Evolutionary conservation across 2,329 filamentous ascomycete species (phyloP).

Genomic region (Monosporascus cannonballus): DNA sequence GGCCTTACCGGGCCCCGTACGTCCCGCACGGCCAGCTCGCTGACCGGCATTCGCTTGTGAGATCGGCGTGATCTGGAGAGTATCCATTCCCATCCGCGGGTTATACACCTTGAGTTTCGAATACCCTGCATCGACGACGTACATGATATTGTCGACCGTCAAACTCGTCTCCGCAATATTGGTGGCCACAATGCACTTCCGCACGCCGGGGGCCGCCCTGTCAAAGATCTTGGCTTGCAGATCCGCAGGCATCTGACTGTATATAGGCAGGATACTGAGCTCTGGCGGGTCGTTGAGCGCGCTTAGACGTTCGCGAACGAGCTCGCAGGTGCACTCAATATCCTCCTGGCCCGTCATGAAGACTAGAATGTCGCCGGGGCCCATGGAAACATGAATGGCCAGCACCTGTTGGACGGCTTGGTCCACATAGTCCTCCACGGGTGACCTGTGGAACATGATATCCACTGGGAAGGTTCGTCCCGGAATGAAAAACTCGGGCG

Average conservation of each 20-base stretch:
- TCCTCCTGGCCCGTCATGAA: constrained; percentile 99
- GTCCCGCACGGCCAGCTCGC: constrained; percentile 84
- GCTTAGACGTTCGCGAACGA: constrained; percentile 80
- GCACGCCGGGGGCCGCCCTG: constrained; percentile 77
- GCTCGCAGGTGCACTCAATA: constrained; percentile 92
- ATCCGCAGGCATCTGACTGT: constrained; percentile 99
- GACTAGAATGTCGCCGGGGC: constrained; percentile 85
- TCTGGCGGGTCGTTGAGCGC: constrained; percentile 92
- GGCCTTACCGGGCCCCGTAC: constrained; percentile 91
- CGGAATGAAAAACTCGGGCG: constrained; percentile 93
- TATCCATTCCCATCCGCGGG: constrained; percentile 98
- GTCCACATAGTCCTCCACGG: constrained; percentile 96
- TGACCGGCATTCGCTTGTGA: constrained; percentile 95
- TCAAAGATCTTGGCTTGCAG: constrained; percentile 98
- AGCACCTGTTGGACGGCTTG: constrained; percentile 93
- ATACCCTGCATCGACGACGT: constrained; percentile 92
- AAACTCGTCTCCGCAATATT: constrained; percentile 98
- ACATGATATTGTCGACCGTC: constrained; percentile 98
- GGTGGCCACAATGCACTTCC: constrained; percentile 96
- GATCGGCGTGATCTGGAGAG: constrained; percentile 93
- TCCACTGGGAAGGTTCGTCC: constrained; percentile 96
- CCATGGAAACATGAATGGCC: constrained; percentile 93
- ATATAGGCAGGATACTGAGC: constrained; percentile 91
- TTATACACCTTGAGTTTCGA: constrained; percentile 99
- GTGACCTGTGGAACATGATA: constrained; percentile 88